Percentiles rank a stretch among this genome's conserved stretches.
phyloP scores from a whole-genome alignment of 179 eudicot species.

The Beta macrorhiza region DNA sequence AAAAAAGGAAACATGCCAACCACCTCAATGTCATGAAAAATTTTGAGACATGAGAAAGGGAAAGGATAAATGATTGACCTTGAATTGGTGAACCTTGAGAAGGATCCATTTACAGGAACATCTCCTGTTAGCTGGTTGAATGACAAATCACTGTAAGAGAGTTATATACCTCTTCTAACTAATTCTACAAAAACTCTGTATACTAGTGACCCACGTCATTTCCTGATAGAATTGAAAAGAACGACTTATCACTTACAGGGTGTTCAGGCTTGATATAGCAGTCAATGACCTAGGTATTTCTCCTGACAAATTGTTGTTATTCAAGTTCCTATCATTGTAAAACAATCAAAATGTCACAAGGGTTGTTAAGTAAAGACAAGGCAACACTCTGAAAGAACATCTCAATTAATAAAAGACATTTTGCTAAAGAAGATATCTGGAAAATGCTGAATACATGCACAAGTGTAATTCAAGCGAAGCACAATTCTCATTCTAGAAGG shows the following conservation, averaged over 20 bases:
- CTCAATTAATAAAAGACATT: neutral
- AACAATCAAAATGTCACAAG: neutral
- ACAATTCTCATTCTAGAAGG: neutral
- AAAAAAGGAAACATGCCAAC: conserved; percentile 14
- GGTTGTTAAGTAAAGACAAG: too few relatives aligned
- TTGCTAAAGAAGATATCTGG: neutral
- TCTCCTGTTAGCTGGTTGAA: conserved; percentile 57
- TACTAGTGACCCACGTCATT: neutral
- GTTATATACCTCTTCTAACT: neutral
- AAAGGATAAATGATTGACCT: conserved; percentile 40
- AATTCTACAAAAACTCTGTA: neutral
- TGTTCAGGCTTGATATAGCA: conserved; percentile 52
- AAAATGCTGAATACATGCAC: neutral
- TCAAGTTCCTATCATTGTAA: conserved; percentile 68
- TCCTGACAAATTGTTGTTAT: conserved; percentile 72
- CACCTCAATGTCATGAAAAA: neutral
- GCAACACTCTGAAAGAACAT: neutral
- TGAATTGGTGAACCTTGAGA: conserved; percentile 66
- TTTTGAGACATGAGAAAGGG: neutral
- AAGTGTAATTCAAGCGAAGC: neutral
- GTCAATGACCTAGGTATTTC: conserved; percentile 61
- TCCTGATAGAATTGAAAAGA: neutral
- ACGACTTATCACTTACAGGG: conserved; percentile 58
- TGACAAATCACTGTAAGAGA: conserved; percentile 66
- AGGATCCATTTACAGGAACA: conserved; percentile 86